Conservation (phyloP, 805 yeast species). For the Wickerhamiella allomyrinae region DNA sequence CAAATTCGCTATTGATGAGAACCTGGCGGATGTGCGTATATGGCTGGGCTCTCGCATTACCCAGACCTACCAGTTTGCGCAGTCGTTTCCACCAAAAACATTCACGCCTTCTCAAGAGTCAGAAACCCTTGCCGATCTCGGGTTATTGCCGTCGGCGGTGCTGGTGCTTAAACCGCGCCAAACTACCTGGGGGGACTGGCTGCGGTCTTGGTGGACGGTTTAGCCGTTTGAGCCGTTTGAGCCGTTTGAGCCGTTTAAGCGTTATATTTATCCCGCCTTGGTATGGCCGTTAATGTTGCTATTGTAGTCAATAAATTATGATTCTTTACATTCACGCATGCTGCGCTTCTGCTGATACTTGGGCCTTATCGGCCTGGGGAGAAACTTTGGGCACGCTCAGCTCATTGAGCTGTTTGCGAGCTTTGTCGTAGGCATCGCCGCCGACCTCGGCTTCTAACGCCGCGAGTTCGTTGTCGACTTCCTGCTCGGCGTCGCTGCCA, state of each 20-base stretch:
- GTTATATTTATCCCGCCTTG: too few relatives aligned
- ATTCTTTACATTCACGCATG: too few relatives aligned
- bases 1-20: slow-evolving; percentile 33
- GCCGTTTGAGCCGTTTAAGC: too few relatives aligned
- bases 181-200: neutral
- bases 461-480: slow-evolving; percentile 30
- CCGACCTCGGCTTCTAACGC: slow-evolving; percentile 21
- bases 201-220: neutral
- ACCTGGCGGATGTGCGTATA: slow-evolving; percentile 42
- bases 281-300: too few relatives aligned
- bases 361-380: too few relatives aligned
- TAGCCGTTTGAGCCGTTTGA: too few relatives aligned
- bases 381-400: neutral
- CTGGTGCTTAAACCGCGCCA: slow-evolving; percentile 49
- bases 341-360: too few relatives aligned
- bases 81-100: slow-evolving; percentile 45
- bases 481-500: slow-evolving; percentile 19
- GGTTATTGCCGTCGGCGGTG: slow-evolving; percentile 58
- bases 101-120: slow-evolving; percentile 52
- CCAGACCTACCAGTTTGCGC: slow-evolving; percentile 37
- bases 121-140: slow-evolving; percentile 37
- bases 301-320: too few relatives aligned
- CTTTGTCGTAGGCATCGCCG: neutral
- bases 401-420: neutral
- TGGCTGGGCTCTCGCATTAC: slow-evolving; percentile 46